Conservation (phyloP, 1,284 basidiomycete genomes). For the Cutaneotrichosporon arboriforme region DNA sequence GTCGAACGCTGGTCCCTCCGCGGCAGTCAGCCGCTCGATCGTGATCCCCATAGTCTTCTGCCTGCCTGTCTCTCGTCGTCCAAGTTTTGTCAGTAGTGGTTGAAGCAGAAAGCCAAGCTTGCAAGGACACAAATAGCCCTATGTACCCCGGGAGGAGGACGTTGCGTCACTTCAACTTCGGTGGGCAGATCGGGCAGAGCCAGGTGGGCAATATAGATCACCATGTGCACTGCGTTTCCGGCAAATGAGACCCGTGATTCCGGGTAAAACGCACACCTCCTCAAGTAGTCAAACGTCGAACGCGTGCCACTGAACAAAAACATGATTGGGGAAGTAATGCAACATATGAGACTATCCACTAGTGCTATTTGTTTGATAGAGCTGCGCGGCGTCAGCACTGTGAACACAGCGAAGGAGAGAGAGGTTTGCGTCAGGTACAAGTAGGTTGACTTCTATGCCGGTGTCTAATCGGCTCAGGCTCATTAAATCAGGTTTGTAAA, state of each 20-base stretch:
- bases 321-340: neutral
- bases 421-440: slow-evolving; percentile 13
- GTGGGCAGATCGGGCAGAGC: neutral
- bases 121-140: neutral
- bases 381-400: neutral
- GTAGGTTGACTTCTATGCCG: slow-evolving; percentile 28
- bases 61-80: slow-evolving; percentile 8
- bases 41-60: neutral
- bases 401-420: neutral
- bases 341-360: slow-evolving; percentile 5
- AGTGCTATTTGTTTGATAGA: neutral
- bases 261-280: too few relatives aligned
- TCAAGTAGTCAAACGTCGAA: neutral
- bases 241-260: too few relatives aligned
- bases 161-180: neutral
- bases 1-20: neutral
- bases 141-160: too few relatives aligned
- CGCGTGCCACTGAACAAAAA: too few relatives aligned
- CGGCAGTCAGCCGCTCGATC: neutral
- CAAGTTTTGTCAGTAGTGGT: slow-evolving; percentile 3
- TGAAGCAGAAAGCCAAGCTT: neutral
- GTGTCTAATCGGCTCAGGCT: slow-evolving; percentile 35
- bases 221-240: neutral
- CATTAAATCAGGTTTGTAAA: slow-evolving; percentile 50
- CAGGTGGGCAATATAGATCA: neutral